Evolutionary conservation across 345 rosid species (phyloP), one percentile per base, ranked within the genome.

Genomic region (Erysimum cheiranthoides): DNA sequence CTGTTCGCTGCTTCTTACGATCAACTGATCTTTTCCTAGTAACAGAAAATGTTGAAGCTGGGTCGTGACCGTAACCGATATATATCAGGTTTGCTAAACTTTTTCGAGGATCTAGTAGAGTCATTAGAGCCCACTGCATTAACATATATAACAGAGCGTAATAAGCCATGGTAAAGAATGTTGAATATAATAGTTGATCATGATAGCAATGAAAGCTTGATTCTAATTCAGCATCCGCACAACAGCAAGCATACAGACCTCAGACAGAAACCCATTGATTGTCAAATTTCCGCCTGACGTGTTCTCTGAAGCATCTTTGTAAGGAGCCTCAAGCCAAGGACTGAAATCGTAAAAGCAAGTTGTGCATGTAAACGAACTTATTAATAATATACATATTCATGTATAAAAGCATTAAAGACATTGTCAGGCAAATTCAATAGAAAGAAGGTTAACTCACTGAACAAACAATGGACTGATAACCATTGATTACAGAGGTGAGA

Each of bases 51-150:
- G 88, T 84, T 61, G 88, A 84, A 66, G 89, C 82, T 73, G 90
- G 90, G 72, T 82, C 82, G 25, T 87, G 88, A 68, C 83, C 84
- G 77, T 92, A 89, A 72, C 92, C 97, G 79, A 84, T 69, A 70
- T 87, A 92, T 73, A 86, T 82, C 80, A 89, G 75, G 82, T 92
- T 85, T 67, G 88, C 90, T 82, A 92, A 78, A 86, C 87, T 84
- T 47, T 66, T 69, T 10, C 47, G 78, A 38, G 96, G 97, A 75
- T 92, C 85, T 58, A 87, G 75, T 40, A 72, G 66, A 52, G 97
- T 89, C 96, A 89, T 89, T 70, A 88, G 81, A 51, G 90, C 85
- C 97, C 96, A 88, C 96, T 89, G 88, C 81, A 81, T 61, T 46
- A 67, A 78, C 72, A 78, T 21, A 61, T 68, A 77, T 60, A 78